Evolutionary conservation across 305 asterid genomes (phyloP).

Genomic region (Fraxinus latifolia): DNA sequence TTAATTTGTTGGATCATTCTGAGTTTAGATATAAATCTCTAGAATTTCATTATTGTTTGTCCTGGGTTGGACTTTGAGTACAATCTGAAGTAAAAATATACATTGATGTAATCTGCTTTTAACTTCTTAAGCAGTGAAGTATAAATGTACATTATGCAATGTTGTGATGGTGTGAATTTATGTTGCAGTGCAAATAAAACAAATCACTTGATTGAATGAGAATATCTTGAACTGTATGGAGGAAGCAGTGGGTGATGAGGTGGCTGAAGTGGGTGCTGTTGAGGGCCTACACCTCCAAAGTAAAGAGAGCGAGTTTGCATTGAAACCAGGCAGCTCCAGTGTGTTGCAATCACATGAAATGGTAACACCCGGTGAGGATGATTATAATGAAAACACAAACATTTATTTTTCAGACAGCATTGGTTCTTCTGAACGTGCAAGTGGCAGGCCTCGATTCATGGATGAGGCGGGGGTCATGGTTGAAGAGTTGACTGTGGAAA

Average conservation of each 20-base stretch:
- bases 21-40: background rate
- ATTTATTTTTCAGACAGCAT: constrained; percentile 49
- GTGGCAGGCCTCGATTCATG: constrained; percentile 75
- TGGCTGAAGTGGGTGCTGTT: constrained; percentile 40
- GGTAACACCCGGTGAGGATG: constrained; percentile 54
- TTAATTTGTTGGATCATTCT: background rate
- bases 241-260: constrained; percentile 54
- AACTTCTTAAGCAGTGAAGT: background rate
- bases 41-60: background rate
- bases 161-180: constrained; percentile 12
- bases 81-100: background rate
- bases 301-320: constrained; percentile 49
- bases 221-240: constrained; percentile 49
- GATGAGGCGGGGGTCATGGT: constrained; percentile 70
- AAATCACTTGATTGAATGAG: constrained; percentile 32
- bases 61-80: background rate
- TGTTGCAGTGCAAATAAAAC: constrained; percentile 28
- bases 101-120: background rate
- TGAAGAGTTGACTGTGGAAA: constrained; percentile 74
- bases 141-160: constrained; percentile 9
- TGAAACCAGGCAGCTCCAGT: constrained; percentile 57
- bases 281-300: constrained; percentile 39
- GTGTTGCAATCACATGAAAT: constrained; percentile 59
- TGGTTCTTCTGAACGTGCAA: constrained; percentile 83
- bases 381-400: constrained; percentile 38